Percentiles rank a stretch among this genome's conserved stretches.
Evolutionary conservation across 331 rosid genomes (phyloP).

Genomic region (Malus hybrid): DNA sequence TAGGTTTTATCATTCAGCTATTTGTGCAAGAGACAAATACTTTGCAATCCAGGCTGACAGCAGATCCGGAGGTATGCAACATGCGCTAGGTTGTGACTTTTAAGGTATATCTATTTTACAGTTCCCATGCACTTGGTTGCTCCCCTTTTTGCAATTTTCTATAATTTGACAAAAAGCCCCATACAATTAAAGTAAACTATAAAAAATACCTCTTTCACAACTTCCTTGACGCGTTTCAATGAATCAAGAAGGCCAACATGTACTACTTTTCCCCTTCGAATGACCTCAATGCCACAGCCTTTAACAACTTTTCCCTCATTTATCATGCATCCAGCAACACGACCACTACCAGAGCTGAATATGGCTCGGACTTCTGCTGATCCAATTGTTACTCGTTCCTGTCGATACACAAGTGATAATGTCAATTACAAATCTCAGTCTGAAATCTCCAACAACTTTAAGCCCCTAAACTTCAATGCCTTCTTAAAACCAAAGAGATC

Average conservation of each 20-base stretch:
- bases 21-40: background rate
- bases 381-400: constrained; percentile 83
- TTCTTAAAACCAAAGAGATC: background rate
- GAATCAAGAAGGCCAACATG: constrained; percentile 69
- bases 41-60: background rate
- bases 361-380: constrained; percentile 75
- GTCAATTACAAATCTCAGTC: constrained; percentile 11
- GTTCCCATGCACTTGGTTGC: background rate
- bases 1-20: background rate
- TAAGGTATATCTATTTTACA: background rate
- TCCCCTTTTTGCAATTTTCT: background rate
- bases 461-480: background rate
- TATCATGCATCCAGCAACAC: constrained; percentile 95
- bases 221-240: constrained; percentile 88
- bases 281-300: constrained; percentile 76
- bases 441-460: constrained; percentile 4
- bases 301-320: constrained; percentile 62
- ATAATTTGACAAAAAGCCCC: background rate
- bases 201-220: constrained; percentile 73
- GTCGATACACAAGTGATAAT: constrained; percentile 18
- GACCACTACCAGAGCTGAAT: constrained; percentile 92
- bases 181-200: background rate
- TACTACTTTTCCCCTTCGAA: constrained; percentile 59
- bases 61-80: background rate
- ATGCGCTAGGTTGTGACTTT: background rate